A percentile compares a stretch with the other conserved stretches of the same genome.
These are phyloP conservation scores for Monosporascus sp. DNA, from an alignment of 2,329 filamentous ascomycete genomes.

Conservation along the genomic window DNA sequence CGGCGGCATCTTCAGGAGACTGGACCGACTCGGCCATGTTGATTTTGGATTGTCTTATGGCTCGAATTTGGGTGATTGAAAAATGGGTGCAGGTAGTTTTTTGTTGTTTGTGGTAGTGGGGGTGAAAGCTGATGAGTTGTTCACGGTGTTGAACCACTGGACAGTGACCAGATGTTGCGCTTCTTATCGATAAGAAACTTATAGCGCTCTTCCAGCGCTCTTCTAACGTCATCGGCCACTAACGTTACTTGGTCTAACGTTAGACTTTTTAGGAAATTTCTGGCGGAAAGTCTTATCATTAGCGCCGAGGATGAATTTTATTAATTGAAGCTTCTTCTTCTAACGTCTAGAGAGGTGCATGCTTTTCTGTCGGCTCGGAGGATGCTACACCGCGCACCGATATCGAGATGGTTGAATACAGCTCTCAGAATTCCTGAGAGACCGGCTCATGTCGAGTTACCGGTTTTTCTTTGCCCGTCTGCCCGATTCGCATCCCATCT, in stretches of 20 bases:
- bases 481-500: conserved; percentile 28
- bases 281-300: too few species aligned
- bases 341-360: not conserved
- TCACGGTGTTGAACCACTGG: not conserved
- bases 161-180: not conserved
- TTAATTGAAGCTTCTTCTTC: too few species aligned
- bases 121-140: not conserved
- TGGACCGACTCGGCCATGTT: conserved; percentile 22
- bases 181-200: not conserved
- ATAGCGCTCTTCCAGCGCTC: not conserved
- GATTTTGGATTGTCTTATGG: not conserved
- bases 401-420: conserved; percentile 37
- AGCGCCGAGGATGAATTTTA: too few species aligned
- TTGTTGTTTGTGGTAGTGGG: not conserved
- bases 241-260: not conserved
- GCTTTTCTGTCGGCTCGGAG: conserved; percentile 3
- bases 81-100: not conserved
- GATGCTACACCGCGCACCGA: conserved; percentile 39
- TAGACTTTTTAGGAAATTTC: not conserved
- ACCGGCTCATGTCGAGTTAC: conserved; percentile 31
- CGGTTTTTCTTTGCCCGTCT: conserved; percentile 44
- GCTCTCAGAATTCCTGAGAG: conserved; percentile 37
- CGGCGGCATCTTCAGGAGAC: conserved; percentile 39
- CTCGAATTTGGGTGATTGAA: not conserved
- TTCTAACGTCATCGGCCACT: not conserved